Evolutionary conservation across 495 filamentous ascomycete genomes (phyloP).

Genomic region (Talaromyces borbonicus): DNA sequence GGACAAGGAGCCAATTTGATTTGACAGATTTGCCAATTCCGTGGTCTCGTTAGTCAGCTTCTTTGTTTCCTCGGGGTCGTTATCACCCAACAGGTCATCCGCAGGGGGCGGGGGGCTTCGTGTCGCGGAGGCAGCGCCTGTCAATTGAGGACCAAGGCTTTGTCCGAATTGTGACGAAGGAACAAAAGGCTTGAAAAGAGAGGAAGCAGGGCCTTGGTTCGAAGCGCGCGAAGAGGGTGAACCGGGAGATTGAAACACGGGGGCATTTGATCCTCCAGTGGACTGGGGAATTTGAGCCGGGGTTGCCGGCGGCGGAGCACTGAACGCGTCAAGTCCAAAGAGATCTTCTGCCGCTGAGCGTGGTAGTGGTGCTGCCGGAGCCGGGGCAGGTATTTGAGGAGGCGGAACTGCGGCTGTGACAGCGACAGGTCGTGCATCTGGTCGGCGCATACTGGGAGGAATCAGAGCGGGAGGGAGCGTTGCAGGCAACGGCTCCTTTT

Average conservation of each 20-base stretch:
- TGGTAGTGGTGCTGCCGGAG: slow-evolving; percentile 10
- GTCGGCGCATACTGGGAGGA: slow-evolving; percentile 79
- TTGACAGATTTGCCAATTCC: slow-evolving; percentile 92
- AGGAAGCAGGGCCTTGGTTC: slow-evolving; percentile 24
- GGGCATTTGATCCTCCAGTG: slow-evolving; percentile 11
- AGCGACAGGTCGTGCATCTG: slow-evolving; percentile 36
- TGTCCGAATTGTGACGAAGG: slow-evolving; percentile 88
- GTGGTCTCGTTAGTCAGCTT: slow-evolving; percentile 79
- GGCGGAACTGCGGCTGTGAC: slow-evolving; percentile 42
- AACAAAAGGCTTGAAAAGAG: slow-evolving; percentile 78
- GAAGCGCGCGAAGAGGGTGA: slow-evolving; percentile 31
- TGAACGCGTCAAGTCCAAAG: slow-evolving; percentile 57
- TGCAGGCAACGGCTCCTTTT: slow-evolving; percentile 59
- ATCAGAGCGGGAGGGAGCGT: slow-evolving; percentile 70
- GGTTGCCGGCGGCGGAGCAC: slow-evolving; percentile 37
- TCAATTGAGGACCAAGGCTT: slow-evolving; percentile 64
- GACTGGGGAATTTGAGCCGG: slow-evolving; percentile 40
- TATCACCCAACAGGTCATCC: slow-evolving; percentile 91
- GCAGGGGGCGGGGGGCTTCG: slow-evolving; percentile 45
- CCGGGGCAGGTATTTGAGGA: slow-evolving; percentile 22
- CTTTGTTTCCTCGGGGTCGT: slow-evolving; percentile 81
- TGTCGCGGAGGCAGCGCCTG: slow-evolving; percentile 53
- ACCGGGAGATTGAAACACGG: slow-evolving; percentile 26
- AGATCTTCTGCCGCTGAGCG: slow-evolving; percentile 74
- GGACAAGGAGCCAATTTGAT: slow-evolving; percentile 79